These are phyloP conservation scores for Candida taoyuanica DNA, from an alignment of 805 yeast species.

Conservation along the genomic window DNA sequence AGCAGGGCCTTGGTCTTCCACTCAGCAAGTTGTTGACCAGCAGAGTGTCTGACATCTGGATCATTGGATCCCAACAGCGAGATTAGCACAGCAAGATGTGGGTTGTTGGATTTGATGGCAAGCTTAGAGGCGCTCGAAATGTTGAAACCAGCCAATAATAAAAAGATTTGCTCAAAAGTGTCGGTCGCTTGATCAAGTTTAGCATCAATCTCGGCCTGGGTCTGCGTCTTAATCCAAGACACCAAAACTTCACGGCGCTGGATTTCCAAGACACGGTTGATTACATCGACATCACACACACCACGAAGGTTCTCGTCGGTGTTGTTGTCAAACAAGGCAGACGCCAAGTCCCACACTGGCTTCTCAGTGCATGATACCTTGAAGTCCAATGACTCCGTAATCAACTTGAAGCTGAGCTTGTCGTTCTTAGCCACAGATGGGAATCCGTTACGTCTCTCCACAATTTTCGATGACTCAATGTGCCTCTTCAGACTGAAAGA, in stretches of 20 bases:
- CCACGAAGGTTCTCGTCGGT: conserved; percentile 18
- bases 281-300: conserved; percentile 21
- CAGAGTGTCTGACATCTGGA: conserved; percentile 47
- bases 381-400: conserved; percentile 19
- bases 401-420: conserved; percentile 29
- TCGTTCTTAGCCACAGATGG: conserved; percentile 34
- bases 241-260: conserved; percentile 44
- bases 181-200: conserved; percentile 36
- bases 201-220: conserved; percentile 30
- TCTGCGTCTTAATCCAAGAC: conserved; percentile 51
- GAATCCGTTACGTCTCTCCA: conserved; percentile 30
- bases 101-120: conserved; percentile 58
- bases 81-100: conserved; percentile 66
- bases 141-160: conserved; percentile 48
- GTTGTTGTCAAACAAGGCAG: conserved; percentile 53
- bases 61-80: conserved; percentile 72
- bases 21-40: conserved; percentile 55
- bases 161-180: conserved; percentile 47
- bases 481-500: conserved; percentile 23
- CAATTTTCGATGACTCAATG: conserved; percentile 21
- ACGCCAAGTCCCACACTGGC: conserved; percentile 50
- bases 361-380: conserved; percentile 24
- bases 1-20: conserved; percentile 51
- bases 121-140: conserved; percentile 54
- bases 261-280: conserved; percentile 27